Evolutionary conservation across 1,139 yeast genomes (phyloP).

Genomic region (Nakaseomyces sp.): DNA sequence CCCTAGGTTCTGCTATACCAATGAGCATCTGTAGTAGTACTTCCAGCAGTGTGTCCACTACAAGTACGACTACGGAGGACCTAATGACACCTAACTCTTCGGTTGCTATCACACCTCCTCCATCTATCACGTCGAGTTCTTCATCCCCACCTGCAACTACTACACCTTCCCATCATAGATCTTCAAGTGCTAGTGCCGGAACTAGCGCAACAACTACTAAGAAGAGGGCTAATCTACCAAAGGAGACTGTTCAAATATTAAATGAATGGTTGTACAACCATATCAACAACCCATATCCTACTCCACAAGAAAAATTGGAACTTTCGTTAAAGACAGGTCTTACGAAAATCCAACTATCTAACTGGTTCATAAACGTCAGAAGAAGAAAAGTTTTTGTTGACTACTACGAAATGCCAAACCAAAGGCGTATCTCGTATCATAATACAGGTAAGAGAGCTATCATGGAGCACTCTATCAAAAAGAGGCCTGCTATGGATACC

Average conservation of each 20-base stretch:
- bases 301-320: slow-evolving; percentile 77
- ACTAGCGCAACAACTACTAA: background rate
- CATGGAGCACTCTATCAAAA: slow-evolving; percentile 3
- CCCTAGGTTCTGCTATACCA: background rate
- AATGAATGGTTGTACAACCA: slow-evolving; percentile 81
- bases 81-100: background rate
- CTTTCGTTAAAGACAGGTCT: slow-evolving; percentile 77
- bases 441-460: background rate
- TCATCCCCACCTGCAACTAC: background rate
- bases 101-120: background rate
- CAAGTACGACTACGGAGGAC: slow-evolving; percentile 3
- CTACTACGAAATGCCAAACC: slow-evolving; percentile 12
- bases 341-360: slow-evolving; percentile 82
- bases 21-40: slow-evolving; percentile 5
- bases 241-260: slow-evolving; percentile 74
- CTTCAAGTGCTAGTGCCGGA: background rate
- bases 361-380: slow-evolving; percentile 96
- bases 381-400: slow-evolving; percentile 56
- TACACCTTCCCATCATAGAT: background rate
- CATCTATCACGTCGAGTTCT: background rate
- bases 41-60: slow-evolving; percentile 6
- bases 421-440: slow-evolving; percentile 16
- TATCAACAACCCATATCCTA: slow-evolving; percentile 88
- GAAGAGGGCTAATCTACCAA: slow-evolving; percentile 69
- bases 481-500: slow-evolving; percentile 5